A percentile compares a stretch with the other conserved stretches of the same genome.
Evolutionary conservation across 352 stramenopile species (phyloP).

Genomic region (Pythium grandisporangium): DNA sequence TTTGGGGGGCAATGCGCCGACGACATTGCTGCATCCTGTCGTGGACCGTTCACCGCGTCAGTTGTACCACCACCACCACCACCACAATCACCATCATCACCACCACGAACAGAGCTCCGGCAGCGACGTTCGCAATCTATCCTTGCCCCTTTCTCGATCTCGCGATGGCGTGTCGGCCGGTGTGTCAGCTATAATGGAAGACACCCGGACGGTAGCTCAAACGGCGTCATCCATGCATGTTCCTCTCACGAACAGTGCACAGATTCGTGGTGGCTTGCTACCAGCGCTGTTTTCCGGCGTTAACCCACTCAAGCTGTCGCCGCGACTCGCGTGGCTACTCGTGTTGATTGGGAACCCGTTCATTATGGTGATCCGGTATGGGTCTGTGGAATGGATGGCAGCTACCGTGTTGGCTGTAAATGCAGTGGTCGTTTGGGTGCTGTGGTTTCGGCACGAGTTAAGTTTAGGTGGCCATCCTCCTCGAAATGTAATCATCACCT

Average conservation of each 20-base stretch:
- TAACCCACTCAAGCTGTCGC: slow-evolving; percentile 1
- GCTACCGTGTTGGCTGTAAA: slow-evolving; percentile 3
- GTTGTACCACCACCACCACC: too few species aligned
- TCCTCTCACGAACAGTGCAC: not conserved
- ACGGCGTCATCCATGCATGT: not conserved
- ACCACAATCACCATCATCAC: too few species aligned
- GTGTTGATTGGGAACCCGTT: slow-evolving; percentile 7
- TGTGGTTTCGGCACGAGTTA: slow-evolving; percentile 9
- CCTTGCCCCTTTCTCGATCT: too few species aligned
- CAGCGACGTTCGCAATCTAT: too few species aligned
- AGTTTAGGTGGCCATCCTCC: too few species aligned
- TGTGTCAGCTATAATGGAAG: not conserved
- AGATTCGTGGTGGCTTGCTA: not conserved
- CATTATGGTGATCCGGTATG: slow-evolving; percentile 5
- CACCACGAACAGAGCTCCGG: too few species aligned
- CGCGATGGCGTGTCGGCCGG: not conserved
- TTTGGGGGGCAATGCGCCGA: not conserved
- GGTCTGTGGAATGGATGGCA: slow-evolving; percentile 3
- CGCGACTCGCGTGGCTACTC: not conserved
- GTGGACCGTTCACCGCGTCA: too few species aligned
- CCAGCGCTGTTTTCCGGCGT: not conserved
- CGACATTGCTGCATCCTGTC: too few species aligned
- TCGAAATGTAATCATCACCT: too few species aligned
- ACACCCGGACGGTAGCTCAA: not conserved
- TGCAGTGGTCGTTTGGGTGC: slow-evolving; percentile 6